Evolutionary conservation across 352 stramenopile genomes (phyloP).

Genomic region (Phytophthora nicotianae): DNA sequence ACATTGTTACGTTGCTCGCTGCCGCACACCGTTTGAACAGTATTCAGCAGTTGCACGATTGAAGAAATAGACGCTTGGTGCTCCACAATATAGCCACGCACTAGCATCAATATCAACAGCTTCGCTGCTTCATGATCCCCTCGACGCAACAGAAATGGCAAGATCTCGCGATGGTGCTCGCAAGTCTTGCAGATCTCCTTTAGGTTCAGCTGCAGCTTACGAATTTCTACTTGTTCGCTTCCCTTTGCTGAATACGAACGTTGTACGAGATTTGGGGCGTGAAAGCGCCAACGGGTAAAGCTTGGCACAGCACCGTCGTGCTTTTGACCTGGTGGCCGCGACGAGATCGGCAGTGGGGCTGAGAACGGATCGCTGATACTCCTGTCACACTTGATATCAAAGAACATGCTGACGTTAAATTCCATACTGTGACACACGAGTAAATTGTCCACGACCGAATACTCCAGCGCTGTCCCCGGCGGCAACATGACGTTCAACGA

Average conservation of each 20-base stretch:
- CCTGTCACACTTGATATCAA: conserved; percentile 71
- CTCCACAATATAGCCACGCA: conserved; percentile 60
- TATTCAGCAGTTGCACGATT: conserved; percentile 43
- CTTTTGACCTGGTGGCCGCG: conserved; percentile 40
- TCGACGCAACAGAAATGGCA: conserved; percentile 71
- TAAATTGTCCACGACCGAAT: conserved; percentile 84
- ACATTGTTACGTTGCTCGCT: conserved; percentile 40
- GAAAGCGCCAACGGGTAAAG: conserved; percentile 66
- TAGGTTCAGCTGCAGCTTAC: conserved; percentile 77
- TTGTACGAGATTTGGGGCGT: conserved; percentile 66
- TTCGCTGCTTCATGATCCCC: conserved; percentile 54
- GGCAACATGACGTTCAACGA: conserved; percentile 78
- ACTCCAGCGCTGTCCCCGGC: conserved; percentile 56
- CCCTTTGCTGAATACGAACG: conserved; percentile 43
- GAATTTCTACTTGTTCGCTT: conserved; percentile 51
- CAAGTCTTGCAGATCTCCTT: conserved; percentile 59
- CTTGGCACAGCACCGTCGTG: conserved; percentile 23
- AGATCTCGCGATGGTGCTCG: conserved; percentile 62
- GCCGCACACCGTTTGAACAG: conserved; percentile 51
- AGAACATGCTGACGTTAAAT: conserved; percentile 83
- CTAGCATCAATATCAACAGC: conserved; percentile 52
- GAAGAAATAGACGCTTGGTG: conserved; percentile 43
- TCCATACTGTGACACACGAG: conserved; percentile 83
- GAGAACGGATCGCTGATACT: conserved; percentile 73
- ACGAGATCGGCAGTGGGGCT: conserved; percentile 66